A percentile compares a stretch with the other conserved stretches of the same genome.
These are phyloP conservation scores for Malassezia furfur DNA, from an alignment of 1,284 basidiomycete genomes.

Conservation along the genomic window DNA sequence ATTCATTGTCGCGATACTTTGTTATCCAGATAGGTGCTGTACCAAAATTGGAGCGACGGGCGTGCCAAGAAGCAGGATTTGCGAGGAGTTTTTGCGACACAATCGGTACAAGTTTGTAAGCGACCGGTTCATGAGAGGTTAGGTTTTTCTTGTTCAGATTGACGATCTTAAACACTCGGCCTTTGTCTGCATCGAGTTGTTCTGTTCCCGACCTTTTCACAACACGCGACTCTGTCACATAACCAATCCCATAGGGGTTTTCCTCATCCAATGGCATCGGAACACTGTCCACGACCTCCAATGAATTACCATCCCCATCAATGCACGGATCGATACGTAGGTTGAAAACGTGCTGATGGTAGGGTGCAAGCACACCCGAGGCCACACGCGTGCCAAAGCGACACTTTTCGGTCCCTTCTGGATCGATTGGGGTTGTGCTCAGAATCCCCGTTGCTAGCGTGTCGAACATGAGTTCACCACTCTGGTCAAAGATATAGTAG, in stretches of 20 bases:
- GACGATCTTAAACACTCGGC: slow-evolving; percentile 49
- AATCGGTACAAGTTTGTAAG: slow-evolving; percentile 59
- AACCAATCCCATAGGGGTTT: slow-evolving; percentile 48
- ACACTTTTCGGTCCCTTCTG: slow-evolving; percentile 53
- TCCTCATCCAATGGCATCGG: slow-evolving; percentile 43
- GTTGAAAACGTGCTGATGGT: slow-evolving; percentile 76
- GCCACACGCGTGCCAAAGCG: slow-evolving; percentile 66
- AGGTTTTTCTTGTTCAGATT: slow-evolving; percentile 49
- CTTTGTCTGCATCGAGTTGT: slow-evolving; percentile 42
- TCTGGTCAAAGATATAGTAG: slow-evolving; percentile 65
- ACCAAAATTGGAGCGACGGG: slow-evolving; percentile 66
- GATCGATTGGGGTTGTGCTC: slow-evolving; percentile 51
- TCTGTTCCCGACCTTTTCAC: slow-evolving; percentile 40
- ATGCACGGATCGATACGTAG: slow-evolving; percentile 82
- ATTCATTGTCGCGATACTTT: slow-evolving; percentile 60
- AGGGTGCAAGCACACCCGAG: slow-evolving; percentile 74
- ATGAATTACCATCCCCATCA: slow-evolving; percentile 73
- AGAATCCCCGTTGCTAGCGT: slow-evolving; percentile 71
- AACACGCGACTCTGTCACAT: slow-evolving; percentile 43
- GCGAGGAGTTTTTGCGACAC: slow-evolving; percentile 62
- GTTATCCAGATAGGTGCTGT: slow-evolving; percentile 63
- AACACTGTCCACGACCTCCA: slow-evolving; percentile 51
- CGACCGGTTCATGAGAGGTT: slow-evolving; percentile 57
- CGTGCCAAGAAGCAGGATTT: slow-evolving; percentile 64
- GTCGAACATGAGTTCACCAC: slow-evolving; percentile 71